phyloP scores from a whole-genome alignment of 805 yeast species.

The Candida anglica region DNA sequence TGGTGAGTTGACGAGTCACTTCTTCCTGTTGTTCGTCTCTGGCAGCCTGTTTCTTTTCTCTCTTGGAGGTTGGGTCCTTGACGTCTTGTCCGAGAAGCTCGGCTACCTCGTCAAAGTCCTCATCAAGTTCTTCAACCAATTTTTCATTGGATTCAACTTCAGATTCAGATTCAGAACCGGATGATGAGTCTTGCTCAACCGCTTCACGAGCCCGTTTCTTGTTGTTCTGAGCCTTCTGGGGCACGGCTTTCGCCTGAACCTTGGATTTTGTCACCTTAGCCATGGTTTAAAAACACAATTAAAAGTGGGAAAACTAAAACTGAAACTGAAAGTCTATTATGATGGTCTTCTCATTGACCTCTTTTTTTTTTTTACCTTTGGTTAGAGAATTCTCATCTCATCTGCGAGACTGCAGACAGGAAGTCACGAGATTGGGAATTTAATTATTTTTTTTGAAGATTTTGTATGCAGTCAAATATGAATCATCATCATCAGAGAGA shows the following conservation, averaged over 20 bases:
- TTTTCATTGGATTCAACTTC: slow-evolving; percentile 36
- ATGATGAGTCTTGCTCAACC: too few species aligned
- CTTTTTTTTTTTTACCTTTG: too few species aligned
- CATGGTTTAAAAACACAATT: not conserved
- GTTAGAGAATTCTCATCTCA: too few species aligned
- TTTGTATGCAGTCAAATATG: too few species aligned
- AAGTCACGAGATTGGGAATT: not conserved
- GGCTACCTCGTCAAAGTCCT: slow-evolving; percentile 56
- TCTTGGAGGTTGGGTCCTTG: slow-evolving; percentile 36
- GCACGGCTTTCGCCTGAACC: not conserved
- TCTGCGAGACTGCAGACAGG: too few species aligned
- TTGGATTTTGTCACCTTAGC: not conserved
- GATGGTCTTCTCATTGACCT: too few species aligned
- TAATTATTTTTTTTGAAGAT: not conserved
- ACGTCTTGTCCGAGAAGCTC: slow-evolving; percentile 44
- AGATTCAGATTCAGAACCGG: too few species aligned
- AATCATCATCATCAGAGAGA: too few species aligned
- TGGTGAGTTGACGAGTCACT: slow-evolving; percentile 21
- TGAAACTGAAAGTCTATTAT: too few species aligned
- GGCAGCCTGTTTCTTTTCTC: slow-evolving; percentile 15
- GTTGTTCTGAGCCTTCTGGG: not conserved
- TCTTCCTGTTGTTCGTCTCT: slow-evolving; percentile 17
- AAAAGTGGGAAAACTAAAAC: too few species aligned
- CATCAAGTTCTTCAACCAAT: slow-evolving; percentile 51
- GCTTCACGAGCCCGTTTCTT: slow-evolving; percentile 25